A percentile compares a stretch with the other conserved stretches of the same genome.
These are phyloP conservation scores for Talaromyces funiculosus DNA, from an alignment of 2,329 filamentous ascomycete species.

Conservation along the genomic window DNA sequence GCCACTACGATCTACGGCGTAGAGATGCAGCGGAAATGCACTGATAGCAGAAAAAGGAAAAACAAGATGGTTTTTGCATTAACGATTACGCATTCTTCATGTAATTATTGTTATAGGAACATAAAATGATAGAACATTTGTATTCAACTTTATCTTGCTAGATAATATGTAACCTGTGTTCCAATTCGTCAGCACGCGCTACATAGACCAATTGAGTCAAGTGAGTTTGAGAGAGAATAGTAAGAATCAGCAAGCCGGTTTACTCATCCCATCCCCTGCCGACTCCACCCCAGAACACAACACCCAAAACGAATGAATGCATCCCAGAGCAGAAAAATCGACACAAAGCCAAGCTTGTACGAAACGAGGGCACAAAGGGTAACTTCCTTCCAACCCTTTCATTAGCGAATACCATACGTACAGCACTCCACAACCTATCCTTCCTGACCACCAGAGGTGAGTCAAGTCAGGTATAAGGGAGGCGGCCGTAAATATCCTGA, in stretches of 20 bases:
- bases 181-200: background rate
- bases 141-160: background rate
- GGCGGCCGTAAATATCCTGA: conserved; percentile 25
- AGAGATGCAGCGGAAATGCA: background rate
- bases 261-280: conserved; percentile 42
- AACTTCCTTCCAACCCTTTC: conserved; percentile 9
- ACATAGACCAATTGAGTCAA: background rate
- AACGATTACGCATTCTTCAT: conserved; percentile 1
- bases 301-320: conserved; percentile 35
- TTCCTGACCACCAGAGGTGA: conserved; percentile 24
- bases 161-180: background rate
- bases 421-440: conserved; percentile 43
- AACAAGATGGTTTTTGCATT: background rate
- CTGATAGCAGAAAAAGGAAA: background rate
- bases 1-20: background rate
- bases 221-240: background rate
- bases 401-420: conserved; percentile 19
- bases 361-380: conserved; percentile 9
- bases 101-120: background rate
- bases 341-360: conserved; percentile 34
- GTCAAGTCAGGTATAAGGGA: conserved; percentile 43
- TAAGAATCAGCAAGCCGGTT: conserved; percentile 34
- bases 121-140: background rate
- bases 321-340: conserved; percentile 19
- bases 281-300: conserved; percentile 22